Percentiles rank a stretch among this genome's conserved stretches.
These are phyloP conservation scores for Pinus taeda DNA, from an alignment of 75 land plant species.

Conservation along the genomic window DNA sequence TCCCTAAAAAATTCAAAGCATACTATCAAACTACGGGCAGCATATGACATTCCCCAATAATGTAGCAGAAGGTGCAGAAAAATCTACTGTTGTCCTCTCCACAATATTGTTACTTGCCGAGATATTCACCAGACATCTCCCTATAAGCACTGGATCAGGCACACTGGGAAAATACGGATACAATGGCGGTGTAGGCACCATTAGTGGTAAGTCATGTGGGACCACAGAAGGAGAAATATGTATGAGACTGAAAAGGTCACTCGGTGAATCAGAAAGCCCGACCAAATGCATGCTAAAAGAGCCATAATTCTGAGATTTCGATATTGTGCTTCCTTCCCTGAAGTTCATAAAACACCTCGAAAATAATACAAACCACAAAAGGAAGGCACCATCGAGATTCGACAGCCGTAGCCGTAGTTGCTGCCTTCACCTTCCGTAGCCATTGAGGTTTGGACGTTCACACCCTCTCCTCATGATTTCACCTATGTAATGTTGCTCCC, in stretches of 20 bases:
- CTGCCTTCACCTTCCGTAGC: too few species aligned
- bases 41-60: slow-evolving; percentile 92
- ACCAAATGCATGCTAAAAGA: slow-evolving; percentile 17
- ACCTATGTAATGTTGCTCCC: too few species aligned
- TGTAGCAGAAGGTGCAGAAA: slow-evolving; percentile 66
- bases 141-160: slow-evolving; percentile 57
- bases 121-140: slow-evolving; percentile 64
- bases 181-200: slow-evolving; percentile 46
- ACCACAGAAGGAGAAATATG: slow-evolving; percentile 66
- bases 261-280: slow-evolving; percentile 31
- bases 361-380: slow-evolving; percentile 10
- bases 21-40: slow-evolving; percentile 90
- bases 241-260: slow-evolving; percentile 55
- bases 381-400: slow-evolving; percentile 11
- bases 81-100: slow-evolving; percentile 80
- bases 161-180: slow-evolving; percentile 50
- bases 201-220: slow-evolving; percentile 39
- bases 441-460: too few species aligned
- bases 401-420: too few species aligned
- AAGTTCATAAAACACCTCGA: slow-evolving; percentile 24
- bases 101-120: slow-evolving; percentile 41
- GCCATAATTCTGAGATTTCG: not conserved
- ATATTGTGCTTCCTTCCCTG: slow-evolving; percentile 16
- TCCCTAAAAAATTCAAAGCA: too few species aligned
- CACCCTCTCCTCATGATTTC: too few species aligned